These are phyloP conservation scores for Kodamaea leandrae DNA, from an alignment of 805 yeast genomes.

Conservation along the genomic window DNA sequence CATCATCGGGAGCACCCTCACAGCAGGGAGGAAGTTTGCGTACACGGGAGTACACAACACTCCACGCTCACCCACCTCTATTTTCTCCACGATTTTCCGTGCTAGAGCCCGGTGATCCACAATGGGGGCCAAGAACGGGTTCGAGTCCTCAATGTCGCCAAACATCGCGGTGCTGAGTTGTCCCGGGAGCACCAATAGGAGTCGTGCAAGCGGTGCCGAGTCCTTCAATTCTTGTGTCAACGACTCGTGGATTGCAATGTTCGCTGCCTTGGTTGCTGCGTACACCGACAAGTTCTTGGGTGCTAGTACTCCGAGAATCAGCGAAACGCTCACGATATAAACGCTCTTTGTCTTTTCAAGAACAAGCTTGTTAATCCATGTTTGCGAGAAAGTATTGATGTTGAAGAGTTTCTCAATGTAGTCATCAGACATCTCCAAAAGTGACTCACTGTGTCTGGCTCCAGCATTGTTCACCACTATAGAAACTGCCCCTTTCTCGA, in stretches of 20 bases:
- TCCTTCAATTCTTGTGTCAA: conserved; percentile 38
- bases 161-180: conserved; percentile 52
- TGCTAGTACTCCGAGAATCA: conserved; percentile 48
- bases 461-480: conserved; percentile 51
- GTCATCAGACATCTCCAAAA: conserved; percentile 22
- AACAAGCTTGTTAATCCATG: conserved; percentile 23
- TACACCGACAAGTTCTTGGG: conserved; percentile 48
- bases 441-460: conserved; percentile 32
- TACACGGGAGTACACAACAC: conserved; percentile 46
- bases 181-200: conserved; percentile 48
- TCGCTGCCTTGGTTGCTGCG: conserved; percentile 49
- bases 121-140: conserved; percentile 47
- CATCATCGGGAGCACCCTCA: conserved; percentile 41
- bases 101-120: conserved; percentile 41
- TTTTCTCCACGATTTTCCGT: conserved; percentile 25
- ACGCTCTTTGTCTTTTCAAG: conserved; percentile 17
- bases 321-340: conserved; percentile 44
- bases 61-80: conserved; percentile 41
- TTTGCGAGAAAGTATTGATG: conserved; percentile 33
- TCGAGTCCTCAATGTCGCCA: conserved; percentile 40
- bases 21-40: conserved; percentile 42
- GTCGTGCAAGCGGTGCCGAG: conserved; percentile 23
- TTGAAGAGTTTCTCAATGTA: conserved; percentile 26
- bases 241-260: conserved; percentile 44
- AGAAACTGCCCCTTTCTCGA: conserved; percentile 20